Conservation (phyloP, 2,329 filamentous ascomycete genomes). For the Claviceps maximensis region DNA sequence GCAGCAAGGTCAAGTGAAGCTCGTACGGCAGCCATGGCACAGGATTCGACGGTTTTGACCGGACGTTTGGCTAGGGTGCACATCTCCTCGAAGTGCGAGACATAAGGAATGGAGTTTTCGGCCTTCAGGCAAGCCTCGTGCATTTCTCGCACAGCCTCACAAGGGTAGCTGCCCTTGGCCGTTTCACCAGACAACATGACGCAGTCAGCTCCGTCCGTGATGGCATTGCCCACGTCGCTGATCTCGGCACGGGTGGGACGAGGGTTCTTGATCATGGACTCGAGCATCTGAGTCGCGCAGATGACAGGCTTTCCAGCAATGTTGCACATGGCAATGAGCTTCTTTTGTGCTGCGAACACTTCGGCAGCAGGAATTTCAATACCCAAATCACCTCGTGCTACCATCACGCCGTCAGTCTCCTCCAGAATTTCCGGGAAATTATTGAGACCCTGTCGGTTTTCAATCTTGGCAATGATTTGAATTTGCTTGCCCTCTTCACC, state of each 20-base stretch:
- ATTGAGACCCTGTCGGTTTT: slow-evolving; percentile 99
- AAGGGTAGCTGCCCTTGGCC: slow-evolving; percentile 91
- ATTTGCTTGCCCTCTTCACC: slow-evolving; percentile 89
- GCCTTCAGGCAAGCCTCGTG: slow-evolving; percentile 93
- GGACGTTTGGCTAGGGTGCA: slow-evolving; percentile 72
- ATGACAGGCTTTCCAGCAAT: slow-evolving; percentile 97
- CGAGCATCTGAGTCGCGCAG: slow-evolving; percentile 98
- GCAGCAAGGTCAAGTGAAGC: slow-evolving; percentile 93
- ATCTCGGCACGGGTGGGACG: slow-evolving; percentile 96
- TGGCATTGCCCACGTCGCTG: slow-evolving; percentile 94
- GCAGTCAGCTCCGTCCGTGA: slow-evolving; percentile 95
- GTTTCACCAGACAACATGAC: slow-evolving; percentile 99
- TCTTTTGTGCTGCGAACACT: slow-evolving; percentile 99
- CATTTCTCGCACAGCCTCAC: slow-evolving; percentile 92
- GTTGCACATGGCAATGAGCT: slow-evolving; percentile 99
- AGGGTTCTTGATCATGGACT: slow-evolving; percentile 99
- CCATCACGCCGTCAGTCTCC: slow-evolving; percentile 98
- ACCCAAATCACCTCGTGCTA: slow-evolving; percentile 87
- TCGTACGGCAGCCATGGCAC: slow-evolving; percentile 92
- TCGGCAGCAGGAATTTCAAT: slow-evolving; percentile 98
- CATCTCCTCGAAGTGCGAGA: slow-evolving; percentile 93
- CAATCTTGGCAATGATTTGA: slow-evolving; percentile 99
- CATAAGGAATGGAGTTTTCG: slow-evolving; percentile 94
- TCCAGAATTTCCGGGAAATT: slow-evolving; percentile 96
- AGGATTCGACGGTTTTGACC: slow-evolving; percentile 80